Base-by-base conservation (phyloP, 768 basidiomycete genomes). In the Tulasnella sp. region DNA sequence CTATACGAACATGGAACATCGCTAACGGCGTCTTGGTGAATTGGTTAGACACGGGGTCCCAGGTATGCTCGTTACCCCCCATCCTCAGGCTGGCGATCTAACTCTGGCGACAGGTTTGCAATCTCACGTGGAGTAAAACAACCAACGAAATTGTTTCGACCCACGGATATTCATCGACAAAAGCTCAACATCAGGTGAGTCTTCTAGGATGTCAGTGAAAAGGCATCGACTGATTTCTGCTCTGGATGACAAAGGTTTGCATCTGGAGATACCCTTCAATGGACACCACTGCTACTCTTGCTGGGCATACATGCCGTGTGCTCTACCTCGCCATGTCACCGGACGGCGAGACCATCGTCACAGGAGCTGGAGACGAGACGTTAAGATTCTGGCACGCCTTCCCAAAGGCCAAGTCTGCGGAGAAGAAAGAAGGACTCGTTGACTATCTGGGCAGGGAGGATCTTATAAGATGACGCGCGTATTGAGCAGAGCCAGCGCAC, bases 101-200 rank as follows among this genome's bases (percentile, higher is more conserved):
- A 52, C 6, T 63, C 26, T n/a, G 36, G 62, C 16, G n/a, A 2
- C 62, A 96, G 94, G 94, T 98, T 47, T 98, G 95, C 83, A 98
- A 98, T 81, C 87, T 98, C 71, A 92, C 94, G 74, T 98, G 95
- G 95, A 95, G 94, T 0, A 82, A 89, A 39, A 98, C 92, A 6
- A 96, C 96, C 1, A 95, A 97, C 75, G 96, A 99, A 80, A 87
- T 99, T 34, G 96, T 99, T 35, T 97, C 95, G 14, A 99, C 96
- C 0, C 96, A 99, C 76, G 96, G 96, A 0, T 99, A 94, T 81
- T 95, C 94, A 14, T 91, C 90, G 6, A 94, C 93, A 2, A 89
- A 93, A 0, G 90, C 94, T 1, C 95, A 97, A 79, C 97, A 98
- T 80, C 96, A 98, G 78, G 95, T 96, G 37, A 1, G 67, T 44